Percentiles rank a stretch among this genome's conserved stretches.
These are phyloP conservation scores for Colletotrichum lindemuthianum DNA, from an alignment of 2,329 filamentous ascomycete genomes.

Conservation along the genomic window DNA sequence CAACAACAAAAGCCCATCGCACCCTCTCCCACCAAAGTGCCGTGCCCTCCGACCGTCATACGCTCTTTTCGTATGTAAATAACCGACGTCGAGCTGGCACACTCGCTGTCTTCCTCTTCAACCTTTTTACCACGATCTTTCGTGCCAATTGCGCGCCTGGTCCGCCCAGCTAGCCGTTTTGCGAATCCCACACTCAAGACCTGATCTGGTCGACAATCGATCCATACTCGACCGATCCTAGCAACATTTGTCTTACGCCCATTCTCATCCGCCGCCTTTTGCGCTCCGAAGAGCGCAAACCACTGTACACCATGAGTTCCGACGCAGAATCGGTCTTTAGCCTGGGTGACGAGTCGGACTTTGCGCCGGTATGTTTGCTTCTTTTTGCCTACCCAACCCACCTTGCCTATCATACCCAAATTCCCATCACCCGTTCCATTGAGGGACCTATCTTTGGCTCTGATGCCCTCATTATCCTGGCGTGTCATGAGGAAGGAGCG, in stretches of 20 bases:
- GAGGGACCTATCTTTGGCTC: too few relatives aligned
- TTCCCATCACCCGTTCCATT: neutral
- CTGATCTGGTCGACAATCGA: constrained; percentile 6
- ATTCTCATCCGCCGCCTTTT: constrained; percentile 18
- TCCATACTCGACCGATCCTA: constrained; percentile 6
- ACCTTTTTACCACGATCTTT: constrained; percentile 18
- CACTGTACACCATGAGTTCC: constrained; percentile 60
- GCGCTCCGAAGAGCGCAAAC: constrained; percentile 26
- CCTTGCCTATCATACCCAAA: neutral
- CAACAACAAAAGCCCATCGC: constrained; percentile 34
- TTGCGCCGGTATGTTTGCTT: constrained; percentile 48
- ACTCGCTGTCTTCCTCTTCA: constrained; percentile 24
- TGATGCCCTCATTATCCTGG: too few relatives aligned
- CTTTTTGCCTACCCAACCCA: neutral
- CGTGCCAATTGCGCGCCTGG: constrained; percentile 34
- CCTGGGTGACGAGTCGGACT: constrained; percentile 53
- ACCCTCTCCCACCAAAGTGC: constrained; percentile 17
- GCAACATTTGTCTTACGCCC: constrained; percentile 18
- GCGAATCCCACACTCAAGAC: constrained; percentile 11
- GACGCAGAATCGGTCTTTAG: constrained; percentile 63
- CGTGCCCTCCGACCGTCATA: constrained; percentile 11
- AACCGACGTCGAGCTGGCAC: constrained; percentile 32
- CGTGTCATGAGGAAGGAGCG: constrained; percentile 2
- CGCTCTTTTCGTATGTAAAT: constrained; percentile 30
- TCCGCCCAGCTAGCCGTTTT: constrained; percentile 31